Percentiles rank a stretch among this genome's conserved stretches.
phyloP scores from a whole-genome alignment of 192 early-diverging fungal species.

The Funneliformis geosporum region DNA sequence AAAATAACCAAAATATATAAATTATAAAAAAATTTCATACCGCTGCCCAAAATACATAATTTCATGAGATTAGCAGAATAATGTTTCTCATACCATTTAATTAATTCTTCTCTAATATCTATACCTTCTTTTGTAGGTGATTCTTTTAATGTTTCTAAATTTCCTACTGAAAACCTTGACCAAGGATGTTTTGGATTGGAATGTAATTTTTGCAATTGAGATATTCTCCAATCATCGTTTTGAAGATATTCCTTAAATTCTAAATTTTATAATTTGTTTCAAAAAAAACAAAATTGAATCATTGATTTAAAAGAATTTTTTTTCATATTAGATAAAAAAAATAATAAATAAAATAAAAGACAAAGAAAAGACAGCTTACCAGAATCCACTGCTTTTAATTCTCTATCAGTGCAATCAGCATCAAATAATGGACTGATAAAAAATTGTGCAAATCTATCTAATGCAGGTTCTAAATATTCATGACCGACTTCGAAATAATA shows the following conservation, averaged over 20 bases:
- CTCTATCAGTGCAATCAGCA: conserved; percentile 87
- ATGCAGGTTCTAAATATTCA: conserved; percentile 55
- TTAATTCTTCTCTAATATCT: conserved; percentile 78
- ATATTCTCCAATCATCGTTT: conserved; percentile 84
- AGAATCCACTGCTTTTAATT: conserved; percentile 93
- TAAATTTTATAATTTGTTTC: neutral
- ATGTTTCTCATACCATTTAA: conserved; percentile 86
- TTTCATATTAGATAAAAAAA: too few species aligned
- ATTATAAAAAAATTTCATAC: conserved; percentile 35
- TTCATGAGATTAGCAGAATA: conserved; percentile 98
- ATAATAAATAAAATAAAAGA: neutral
- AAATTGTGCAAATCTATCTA: conserved; percentile 85
- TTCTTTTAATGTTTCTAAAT: conserved; percentile 78
- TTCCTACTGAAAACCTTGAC: conserved; percentile 91
- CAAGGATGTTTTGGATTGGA: conserved; percentile 79
- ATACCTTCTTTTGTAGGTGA: conserved; percentile 65
- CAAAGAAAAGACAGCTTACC: conserved; percentile 38
- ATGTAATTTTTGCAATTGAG: conserved; percentile 84
- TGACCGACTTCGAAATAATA: conserved; percentile 84
- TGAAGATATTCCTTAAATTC: conserved; percentile 97
- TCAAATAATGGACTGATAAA: conserved; percentile 91
- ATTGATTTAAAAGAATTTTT: too few species aligned
- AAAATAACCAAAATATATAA: neutral
- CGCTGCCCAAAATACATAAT: conserved; percentile 81
- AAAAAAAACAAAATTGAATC: too few species aligned